A percentile compares a stretch with the other conserved stretches of the same genome.
These are phyloP conservation scores for Phytophthora sansomeana DNA, from an alignment of 352 stramenopile species.

Conservation along the genomic window DNA sequence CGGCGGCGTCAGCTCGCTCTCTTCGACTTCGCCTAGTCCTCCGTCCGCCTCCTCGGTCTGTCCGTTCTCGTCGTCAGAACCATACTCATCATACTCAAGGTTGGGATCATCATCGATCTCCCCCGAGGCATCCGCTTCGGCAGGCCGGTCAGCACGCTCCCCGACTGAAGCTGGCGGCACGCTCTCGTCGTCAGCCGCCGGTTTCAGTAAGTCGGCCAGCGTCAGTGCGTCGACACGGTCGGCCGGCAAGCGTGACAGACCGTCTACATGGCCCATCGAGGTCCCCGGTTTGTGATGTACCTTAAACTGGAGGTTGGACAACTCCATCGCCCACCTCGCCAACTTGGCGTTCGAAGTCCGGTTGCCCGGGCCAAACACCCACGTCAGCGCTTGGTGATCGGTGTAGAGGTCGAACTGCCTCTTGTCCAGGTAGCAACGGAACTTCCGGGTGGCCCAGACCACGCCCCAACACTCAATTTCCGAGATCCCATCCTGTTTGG, in stretches of 20 bases:
- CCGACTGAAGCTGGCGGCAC: not conserved
- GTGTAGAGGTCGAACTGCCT: not conserved
- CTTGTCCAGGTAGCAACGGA: not conserved
- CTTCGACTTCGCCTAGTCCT: not conserved
- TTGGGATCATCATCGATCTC: not conserved
- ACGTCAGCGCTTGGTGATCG: constrained; percentile 1
- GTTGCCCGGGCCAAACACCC: not conserved
- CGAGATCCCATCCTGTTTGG: not conserved
- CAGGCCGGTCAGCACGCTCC: not conserved
- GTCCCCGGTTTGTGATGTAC: not conserved
- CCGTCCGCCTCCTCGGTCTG: too few relatives aligned
- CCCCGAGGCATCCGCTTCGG: not conserved
- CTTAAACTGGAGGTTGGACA: not conserved
- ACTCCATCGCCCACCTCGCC: not conserved
- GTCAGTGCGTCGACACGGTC: not conserved
- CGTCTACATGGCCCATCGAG: not conserved
- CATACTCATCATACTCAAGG: not conserved
- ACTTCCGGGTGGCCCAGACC: not conserved
- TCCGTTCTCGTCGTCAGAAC: not conserved
- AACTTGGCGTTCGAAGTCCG: constrained; percentile 1
- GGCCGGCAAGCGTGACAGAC: not conserved
- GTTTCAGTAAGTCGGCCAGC: not conserved
- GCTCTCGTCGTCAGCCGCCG: not conserved
- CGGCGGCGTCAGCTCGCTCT: not conserved
- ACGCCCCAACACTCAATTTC: constrained; percentile 12